Evolutionary conservation across 2,329 filamentous ascomycete genomes (phyloP).

Genomic region (Chaetomiaceae sp.): DNA sequence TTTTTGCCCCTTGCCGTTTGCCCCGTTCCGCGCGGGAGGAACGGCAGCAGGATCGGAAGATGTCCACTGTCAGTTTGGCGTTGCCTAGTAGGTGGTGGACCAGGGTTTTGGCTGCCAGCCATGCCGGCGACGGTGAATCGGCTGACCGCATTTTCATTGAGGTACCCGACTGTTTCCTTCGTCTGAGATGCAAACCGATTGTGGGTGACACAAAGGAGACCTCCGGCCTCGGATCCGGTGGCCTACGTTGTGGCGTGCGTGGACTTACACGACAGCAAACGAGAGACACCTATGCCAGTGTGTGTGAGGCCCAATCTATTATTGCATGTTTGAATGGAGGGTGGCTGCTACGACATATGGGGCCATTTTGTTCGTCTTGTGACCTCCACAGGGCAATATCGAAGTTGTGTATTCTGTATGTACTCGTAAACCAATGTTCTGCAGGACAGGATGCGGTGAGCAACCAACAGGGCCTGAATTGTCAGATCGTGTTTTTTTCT

Average conservation of each 20-base stretch:
- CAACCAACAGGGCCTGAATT: neutral
- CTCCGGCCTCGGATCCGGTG: neutral
- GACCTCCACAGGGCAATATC: slow-evolving; percentile 1
- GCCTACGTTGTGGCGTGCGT: neutral
- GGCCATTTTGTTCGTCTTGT: slow-evolving; percentile 2
- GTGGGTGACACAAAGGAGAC: neutral
- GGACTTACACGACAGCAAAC: neutral
- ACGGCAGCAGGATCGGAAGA: slow-evolving; percentile 4
- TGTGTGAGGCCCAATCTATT: neutral
- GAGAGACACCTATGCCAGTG: too few relatives aligned
- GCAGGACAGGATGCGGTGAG: neutral
- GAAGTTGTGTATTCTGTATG: too few relatives aligned
- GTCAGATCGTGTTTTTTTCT: neutral
- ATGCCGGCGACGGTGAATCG: neutral
- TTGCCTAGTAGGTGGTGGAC: neutral
- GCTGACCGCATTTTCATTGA: slow-evolving; percentile 9
- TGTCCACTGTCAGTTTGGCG: neutral
- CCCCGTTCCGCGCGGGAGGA: neutral
- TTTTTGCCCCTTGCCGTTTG: neutral
- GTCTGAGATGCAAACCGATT: neutral
- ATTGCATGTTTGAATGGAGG: neutral
- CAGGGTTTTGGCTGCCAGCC: too few relatives aligned
- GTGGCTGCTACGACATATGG: neutral
- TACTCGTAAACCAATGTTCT: neutral
- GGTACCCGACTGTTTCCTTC: neutral